Base-by-base conservation (phyloP, 768 basidiomycete species). In the Coprinellus micaceus region DNA sequence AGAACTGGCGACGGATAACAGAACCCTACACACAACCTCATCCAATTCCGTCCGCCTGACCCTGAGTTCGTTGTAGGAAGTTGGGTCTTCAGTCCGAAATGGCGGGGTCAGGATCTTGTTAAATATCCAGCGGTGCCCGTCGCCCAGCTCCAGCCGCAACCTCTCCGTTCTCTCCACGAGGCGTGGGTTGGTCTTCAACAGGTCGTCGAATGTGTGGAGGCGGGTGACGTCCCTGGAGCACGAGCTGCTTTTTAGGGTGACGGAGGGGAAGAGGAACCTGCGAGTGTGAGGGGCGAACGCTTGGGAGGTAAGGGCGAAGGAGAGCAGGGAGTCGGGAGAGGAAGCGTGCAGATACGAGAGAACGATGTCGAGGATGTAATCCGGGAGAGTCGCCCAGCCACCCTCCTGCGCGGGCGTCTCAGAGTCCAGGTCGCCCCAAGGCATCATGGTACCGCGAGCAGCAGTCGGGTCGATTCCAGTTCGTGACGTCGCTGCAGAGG, bases 81-180 rank as follows among this genome's bases (percentile, higher is more conserved):
- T 17, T 7, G 47, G 47, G 21, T 48, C 47, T 19, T 19, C 21
- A 10, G 47, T 48, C 19, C 28, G 24, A 21, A 48, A 48, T 15
- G 47, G 47, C 2, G 47, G 47, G 15, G 47, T 48, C 13, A 48
- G 28, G 28, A 48, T 48, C 21, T 15, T 26, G 28, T 13, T 28
- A 26, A 48, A 48, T 48, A 48, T 48, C 47, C 47, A 48, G 15
- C 47, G 5, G 47, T 48, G 47, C 28, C 47, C 47, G 24, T 48
- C 47, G 2, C 47, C 47, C 47, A 48, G 15, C 28, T 48, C 47
- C n/a, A 48, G 15, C 4, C 17, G n/a, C 6, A 48, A 26, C 25
- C 26, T 26, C 6, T n/a, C 17, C 7, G 26, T 48, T n/a, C 28
- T 26, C 26, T 29, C 4, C 13, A 30, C 25, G 7, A 48, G 15